A percentile compares a stretch with the other conserved stretches of the same genome.
Evolutionary conservation across 1,284 basidiomycete species (phyloP).

Genomic region (Pterula multifida): DNA sequence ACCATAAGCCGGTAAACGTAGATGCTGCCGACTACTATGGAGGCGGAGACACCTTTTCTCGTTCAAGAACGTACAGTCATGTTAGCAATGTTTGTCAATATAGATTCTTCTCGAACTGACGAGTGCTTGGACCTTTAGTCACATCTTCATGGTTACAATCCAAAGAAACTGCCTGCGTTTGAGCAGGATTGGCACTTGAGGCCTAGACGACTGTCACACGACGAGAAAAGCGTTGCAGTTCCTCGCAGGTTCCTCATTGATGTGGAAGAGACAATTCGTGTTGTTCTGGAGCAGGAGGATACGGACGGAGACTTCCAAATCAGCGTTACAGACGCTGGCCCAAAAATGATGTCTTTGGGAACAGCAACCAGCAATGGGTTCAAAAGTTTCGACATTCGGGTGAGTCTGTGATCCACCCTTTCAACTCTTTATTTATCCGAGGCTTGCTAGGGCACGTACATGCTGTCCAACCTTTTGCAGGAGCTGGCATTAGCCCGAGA

Average conservation of each 20-base stretch:
- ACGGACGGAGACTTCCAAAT: slow-evolving; percentile 97
- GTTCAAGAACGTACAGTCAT: slow-evolving; percentile 76
- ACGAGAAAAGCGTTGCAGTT: slow-evolving; percentile 61
- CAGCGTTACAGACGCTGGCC: slow-evolving; percentile 91
- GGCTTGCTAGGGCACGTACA: slow-evolving; percentile 98
- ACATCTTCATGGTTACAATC: slow-evolving; percentile 52
- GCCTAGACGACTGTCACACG: slow-evolving; percentile 74
- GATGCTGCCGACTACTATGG: slow-evolving; percentile 81
- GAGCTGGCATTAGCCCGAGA: slow-evolving; percentile 96
- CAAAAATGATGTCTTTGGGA: slow-evolving; percentile 91
- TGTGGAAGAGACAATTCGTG: slow-evolving; percentile 96
- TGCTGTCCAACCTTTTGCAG: slow-evolving; percentile 98
- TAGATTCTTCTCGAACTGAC: slow-evolving; percentile 5
- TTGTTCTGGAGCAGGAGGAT: slow-evolving; percentile 95
- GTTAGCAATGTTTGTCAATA: slow-evolving; percentile 24
- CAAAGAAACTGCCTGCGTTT: slow-evolving; percentile 55
- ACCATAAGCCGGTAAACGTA: slow-evolving; percentile 44
- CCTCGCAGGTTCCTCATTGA: slow-evolving; percentile 90
- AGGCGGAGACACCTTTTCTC: slow-evolving; percentile 59
- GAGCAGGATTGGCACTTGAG: slow-evolving; percentile 64
- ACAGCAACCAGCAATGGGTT: slow-evolving; percentile 97
- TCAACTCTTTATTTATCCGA: slow-evolving; percentile 4
- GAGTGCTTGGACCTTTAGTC: slow-evolving; percentile 27
- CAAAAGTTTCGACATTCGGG: slow-evolving; percentile 92
- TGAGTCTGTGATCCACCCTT: slow-evolving; percentile 25